Evolutionary conservation across 1,284 basidiomycete genomes (phyloP), one percentile per base, ranked within the genome.

Genomic region (Sphaerobolus stellatus): DNA sequence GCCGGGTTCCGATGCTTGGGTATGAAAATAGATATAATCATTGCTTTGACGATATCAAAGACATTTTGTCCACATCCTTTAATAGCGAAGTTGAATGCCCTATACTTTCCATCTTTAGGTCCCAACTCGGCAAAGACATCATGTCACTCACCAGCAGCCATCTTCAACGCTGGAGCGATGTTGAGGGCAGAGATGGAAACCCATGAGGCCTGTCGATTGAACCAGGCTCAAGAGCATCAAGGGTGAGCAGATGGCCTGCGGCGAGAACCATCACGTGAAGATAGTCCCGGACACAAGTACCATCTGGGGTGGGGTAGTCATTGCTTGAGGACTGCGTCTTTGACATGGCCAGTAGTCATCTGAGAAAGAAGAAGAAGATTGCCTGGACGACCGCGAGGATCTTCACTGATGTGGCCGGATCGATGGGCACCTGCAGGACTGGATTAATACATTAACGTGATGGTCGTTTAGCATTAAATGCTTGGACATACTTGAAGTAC

Each of bases 271-370:
- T 85, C 58, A 99, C 86, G 72, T 99, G 97, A 28, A 99, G 82
- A 76, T 99, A 99, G 76, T 99, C 97, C 54, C 97, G 90, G 28
- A 97, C 92, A 65, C 94, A 98, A 5, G 94, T 98, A 16, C 96
- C 96, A 69, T 99, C 96, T 34, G 83, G 85, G 2, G 96, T 99
- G 27, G 95, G 94, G 72, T 98, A 99, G 73, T 99, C 94, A 69
- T 97, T 93, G 48, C 97, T 94, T 90, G 55, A 99, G 77, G 6
- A 82, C 85, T 9, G 83, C 75, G 57, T 90, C 85, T 61, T 88
- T 84, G 64, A 95, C 84, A 59, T 94, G 87, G 40, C 97, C 97
- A 52, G 94, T 78, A 2, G 97, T 95, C 83, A 99, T 98, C 56
- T 98, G 94, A 4, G 94, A 91, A 40, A 99, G 84, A 7, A 99